Base-by-base conservation (phyloP, 2,329 filamentous ascomycete genomes). In the Endoconidiophora laricicola region DNA sequence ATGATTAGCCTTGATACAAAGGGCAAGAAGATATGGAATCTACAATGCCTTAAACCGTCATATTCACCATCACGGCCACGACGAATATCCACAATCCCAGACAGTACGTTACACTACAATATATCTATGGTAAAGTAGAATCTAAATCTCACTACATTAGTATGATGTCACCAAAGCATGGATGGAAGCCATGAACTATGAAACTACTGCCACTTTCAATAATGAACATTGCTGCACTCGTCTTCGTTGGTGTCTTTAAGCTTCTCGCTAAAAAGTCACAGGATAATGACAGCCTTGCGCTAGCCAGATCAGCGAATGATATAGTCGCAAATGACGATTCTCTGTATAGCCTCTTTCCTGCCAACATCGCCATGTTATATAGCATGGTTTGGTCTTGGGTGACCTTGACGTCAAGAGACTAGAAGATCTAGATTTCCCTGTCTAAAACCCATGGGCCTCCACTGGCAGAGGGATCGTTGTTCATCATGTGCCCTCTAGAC, bases 351-450 rank as follows among this genome's bases (percentile, higher is more conserved):
- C 78, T 76, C 44, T 55, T 70, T 0, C 76, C 77, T 0, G 79
- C 70, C 0, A 63, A 78, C 0, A 46, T 78, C 0, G 69, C 74
- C 0, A 69, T 79, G 0, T 5, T 73, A 0, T 79, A 76, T 54
- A 73, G 73, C 38, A 64, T 79, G 1, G 43, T 71, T 0, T 80
- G 76, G 74, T 68, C 65, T 2, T 78, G 75, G 73, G 65, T 0
- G 76, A 81, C 46, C 58, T 80, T 0, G 73, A 81, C 36, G 62
- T 68, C 0, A 76, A 78, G 52, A 56, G 78, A 0, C 62, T 80
- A 42, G 75, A 81, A 33, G 2, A 1, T 77, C 0, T 81, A 71
- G 64, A 69, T 76, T 9, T 73, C 79, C 20, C 49, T 81, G 0
- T 77, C 74, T 0, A 69, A 66, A 7, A 12, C 56, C 0, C 55